Base-by-base conservation (phyloP, 2,329 filamentous ascomycete species). In the Arthrobotrys musiformis region DNA sequence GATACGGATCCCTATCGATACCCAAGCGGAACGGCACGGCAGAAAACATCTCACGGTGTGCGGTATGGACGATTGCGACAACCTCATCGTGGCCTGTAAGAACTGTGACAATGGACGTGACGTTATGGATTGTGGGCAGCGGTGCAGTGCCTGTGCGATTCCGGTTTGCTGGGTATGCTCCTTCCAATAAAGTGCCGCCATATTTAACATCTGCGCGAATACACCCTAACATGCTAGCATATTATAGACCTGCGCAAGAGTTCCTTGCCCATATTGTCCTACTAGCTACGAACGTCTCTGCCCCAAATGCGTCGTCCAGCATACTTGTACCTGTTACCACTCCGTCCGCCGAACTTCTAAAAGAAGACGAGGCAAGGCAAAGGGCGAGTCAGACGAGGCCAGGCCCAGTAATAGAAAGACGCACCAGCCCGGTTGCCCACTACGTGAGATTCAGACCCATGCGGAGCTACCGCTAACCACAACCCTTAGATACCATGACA, bases 31-130 rank as follows among this genome's bases (percentile, higher is more conserved):
- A 35, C 28, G 73, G 11, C 66, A 77, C 33, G 66, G 73, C 7
- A 77, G 70, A 37, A 77, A 77, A 15, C 73, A 77, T 56, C 58
- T 77, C 11, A 66, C 73, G 22, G 73, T 77, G 1, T 77, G 73
- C 33, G 73, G 73, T 11, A 77, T 77, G 73, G 33, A 50, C 6
- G 60, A 70, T 19, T 77, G 73, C 33, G 58, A 56, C 2, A 70
- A 70, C 13, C 35, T 77, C 4, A 77, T 77, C 26, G 73, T 77
- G 6, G 73, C 73, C 8, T 77, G 73, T 17, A 58, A 56, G 44
- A 77, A 70, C 19, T 77, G 73, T 24, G 73, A 77, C 11, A 77
- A 77, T 24, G 73, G 73, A n/a, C 69, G 42, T 7, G 61, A 77
- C 37, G 66, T 77, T 2, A 77, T 77, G 73, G 73, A 77, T 40